Evolutionary conservation across 768 basidiomycete genomes (phyloP).

Genomic region (Psilocybe cyanescens): DNA sequence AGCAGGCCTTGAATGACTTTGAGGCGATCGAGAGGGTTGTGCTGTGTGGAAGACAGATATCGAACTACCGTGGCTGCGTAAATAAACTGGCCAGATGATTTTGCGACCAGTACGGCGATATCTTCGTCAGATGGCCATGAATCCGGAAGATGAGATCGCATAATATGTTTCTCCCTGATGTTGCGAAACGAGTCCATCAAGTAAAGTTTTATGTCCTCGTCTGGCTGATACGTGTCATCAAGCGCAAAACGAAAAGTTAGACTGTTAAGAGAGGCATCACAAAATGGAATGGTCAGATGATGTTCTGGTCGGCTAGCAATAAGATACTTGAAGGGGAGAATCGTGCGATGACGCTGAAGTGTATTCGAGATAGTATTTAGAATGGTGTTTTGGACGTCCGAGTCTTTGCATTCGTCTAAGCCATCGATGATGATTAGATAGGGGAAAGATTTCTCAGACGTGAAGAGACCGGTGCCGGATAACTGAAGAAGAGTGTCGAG

Average conservation of each 20-base stretch:
- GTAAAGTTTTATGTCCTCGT: constrained; percentile 7
- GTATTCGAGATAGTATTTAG: not conserved
- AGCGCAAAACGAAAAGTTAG: not conserved
- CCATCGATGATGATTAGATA: constrained; percentile 21
- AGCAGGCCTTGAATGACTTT: constrained; percentile 1
- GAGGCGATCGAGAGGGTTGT: constrained; percentile 3
- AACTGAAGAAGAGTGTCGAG: constrained; percentile 4
- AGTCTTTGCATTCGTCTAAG: constrained; percentile 21
- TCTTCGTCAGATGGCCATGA: constrained; percentile 5
- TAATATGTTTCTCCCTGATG: not conserved
- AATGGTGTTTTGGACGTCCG: constrained; percentile 6
- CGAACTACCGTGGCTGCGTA: constrained; percentile 6
- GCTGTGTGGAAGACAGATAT: constrained; percentile 5
- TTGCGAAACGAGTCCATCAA: constrained; percentile 2
- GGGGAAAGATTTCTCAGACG: not conserved
- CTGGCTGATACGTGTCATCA: constrained; percentile 9
- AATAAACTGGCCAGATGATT: constrained; percentile 1
- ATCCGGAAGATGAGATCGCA: not conserved
- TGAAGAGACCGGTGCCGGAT: not conserved
- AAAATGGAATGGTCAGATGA: constrained; percentile 1
- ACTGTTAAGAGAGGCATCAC: not conserved
- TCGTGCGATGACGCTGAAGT: not conserved
- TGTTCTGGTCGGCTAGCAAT: constrained; percentile 17
- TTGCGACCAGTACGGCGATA: constrained; percentile 3
- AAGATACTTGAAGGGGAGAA: constrained; percentile 1